Evolutionary conservation across 2,329 filamentous ascomycete species (phyloP).

Genomic region (Fusarium nurragi): DNA sequence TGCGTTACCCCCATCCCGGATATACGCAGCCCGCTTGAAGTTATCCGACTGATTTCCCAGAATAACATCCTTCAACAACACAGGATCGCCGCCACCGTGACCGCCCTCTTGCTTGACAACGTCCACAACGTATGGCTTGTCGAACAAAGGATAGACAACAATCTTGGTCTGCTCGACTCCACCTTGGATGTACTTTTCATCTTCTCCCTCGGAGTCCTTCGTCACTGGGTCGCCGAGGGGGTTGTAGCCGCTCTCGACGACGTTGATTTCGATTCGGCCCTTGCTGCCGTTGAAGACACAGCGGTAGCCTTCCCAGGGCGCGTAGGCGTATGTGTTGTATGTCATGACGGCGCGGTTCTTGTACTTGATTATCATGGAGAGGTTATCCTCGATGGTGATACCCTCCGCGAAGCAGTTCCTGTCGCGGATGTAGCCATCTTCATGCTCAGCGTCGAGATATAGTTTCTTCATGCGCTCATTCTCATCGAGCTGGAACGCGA

Average conservation of each 20-base stretch:
- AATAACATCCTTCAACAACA: constrained; percentile 62
- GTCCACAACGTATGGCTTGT: constrained; percentile 64
- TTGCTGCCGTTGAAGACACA: constrained; percentile 67
- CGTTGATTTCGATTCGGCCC: constrained; percentile 67
- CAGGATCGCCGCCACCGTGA: constrained; percentile 68
- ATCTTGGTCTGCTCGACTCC: constrained; percentile 53
- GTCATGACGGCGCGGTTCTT: constrained; percentile 65
- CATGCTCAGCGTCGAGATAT: constrained; percentile 70
- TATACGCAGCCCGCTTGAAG: constrained; percentile 63
- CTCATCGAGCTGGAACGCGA: constrained; percentile 64
- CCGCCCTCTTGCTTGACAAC: constrained; percentile 62
- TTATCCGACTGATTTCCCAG: constrained; percentile 62
- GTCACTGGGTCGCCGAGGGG: constrained; percentile 62
- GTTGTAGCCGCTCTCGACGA: constrained; percentile 69
- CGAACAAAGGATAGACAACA: constrained; percentile 63
- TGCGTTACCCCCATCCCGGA: constrained; percentile 66
- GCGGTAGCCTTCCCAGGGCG: constrained; percentile 69
- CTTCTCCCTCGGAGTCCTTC: constrained; percentile 57
- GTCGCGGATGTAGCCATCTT: constrained; percentile 69
- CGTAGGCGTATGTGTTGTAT: constrained; percentile 67
- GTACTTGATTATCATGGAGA: constrained; percentile 68
- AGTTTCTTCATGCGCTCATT: constrained; percentile 64
- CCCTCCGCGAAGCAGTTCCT: constrained; percentile 70
- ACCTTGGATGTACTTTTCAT: constrained; percentile 38
- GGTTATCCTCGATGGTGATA: constrained; percentile 71